Conservation (phyloP, 176 grass and related monocot species). For the Bothriochloa decipiens region DNA sequence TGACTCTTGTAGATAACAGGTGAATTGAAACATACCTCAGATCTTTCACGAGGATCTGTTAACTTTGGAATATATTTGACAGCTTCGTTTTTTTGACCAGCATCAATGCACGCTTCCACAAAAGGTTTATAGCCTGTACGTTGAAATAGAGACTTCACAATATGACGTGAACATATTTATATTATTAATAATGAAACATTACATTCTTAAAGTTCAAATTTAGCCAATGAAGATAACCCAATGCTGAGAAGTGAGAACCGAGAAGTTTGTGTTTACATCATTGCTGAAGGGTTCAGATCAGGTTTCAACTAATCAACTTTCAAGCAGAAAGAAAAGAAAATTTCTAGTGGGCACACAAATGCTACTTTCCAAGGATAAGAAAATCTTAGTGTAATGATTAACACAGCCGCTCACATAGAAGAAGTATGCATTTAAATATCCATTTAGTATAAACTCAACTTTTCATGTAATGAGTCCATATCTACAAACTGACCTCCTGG, state of each 20-base stretch:
- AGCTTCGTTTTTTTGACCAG: slow-evolving; percentile 85
- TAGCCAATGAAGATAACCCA: background rate
- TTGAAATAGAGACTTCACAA: background rate
- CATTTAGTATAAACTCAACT: slow-evolving; percentile 3
- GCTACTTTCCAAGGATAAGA: background rate
- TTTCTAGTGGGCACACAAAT: background rate
- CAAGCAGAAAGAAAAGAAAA: background rate
- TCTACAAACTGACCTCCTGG: slow-evolving; percentile 75
- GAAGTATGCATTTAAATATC: slow-evolving; percentile 12
- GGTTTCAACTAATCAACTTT: background rate
- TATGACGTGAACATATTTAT: background rate
- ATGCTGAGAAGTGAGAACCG: background rate
- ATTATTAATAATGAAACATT: slow-evolving; percentile 2
- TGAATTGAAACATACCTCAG: slow-evolving; percentile 58
- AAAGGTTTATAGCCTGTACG: slow-evolving; percentile 88
- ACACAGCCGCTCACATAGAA: background rate
- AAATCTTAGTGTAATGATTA: background rate
- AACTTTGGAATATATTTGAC: slow-evolving; percentile 85
- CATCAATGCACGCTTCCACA: slow-evolving; percentile 98
- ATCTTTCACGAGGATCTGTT: slow-evolving; percentile 78
- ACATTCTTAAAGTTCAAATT: background rate
- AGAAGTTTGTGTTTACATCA: slow-evolving; percentile 8
- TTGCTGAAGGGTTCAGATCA: background rate
- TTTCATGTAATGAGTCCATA: slow-evolving; percentile 11
- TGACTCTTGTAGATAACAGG: background rate